Evolutionary conservation across 2,329 filamentous ascomycete species (phyloP), one percentile per base, ranked within the genome.

Genomic region (Pseudopyricularia javanii): DNA sequence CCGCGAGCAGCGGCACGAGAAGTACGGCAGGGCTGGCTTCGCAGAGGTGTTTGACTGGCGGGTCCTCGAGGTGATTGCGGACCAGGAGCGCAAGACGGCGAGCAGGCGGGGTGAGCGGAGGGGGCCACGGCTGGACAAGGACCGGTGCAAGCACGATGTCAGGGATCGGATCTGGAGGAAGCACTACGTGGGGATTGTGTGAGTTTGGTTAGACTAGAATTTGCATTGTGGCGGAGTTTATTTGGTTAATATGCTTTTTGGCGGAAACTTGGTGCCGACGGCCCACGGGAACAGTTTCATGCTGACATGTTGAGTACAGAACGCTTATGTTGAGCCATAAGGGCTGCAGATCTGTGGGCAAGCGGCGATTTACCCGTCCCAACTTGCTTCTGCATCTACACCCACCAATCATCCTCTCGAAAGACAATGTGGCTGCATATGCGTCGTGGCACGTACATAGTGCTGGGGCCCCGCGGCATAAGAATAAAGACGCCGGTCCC

Each of bases 21-120:
- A 60, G 50, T 49, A 53, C 59, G 28, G 59, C 60, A 35, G 50
- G 17, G 60, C 60, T 15, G 59, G 63, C 47, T 63, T 59, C 50
- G 59, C 69, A 1, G 57, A 63, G 20, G 62, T 66, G 0, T 70
- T 62, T 49, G 68, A 72, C 60, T 72, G 68, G 69, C 57, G 65
- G 5, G 56, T 70, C 0, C 47, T 71, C 17, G 68, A 70, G 58
- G 54, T 47, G 30, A 58, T 45, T 1, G 37, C 54, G 8, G 53
- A 58, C 22, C 60, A 59, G 47, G 62, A 65, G 55, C 45, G 50
- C 30, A 58, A 56, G 56, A 37, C 47, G 32, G 14, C 45, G n/a
- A 33, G 33, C 15, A 17, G 47, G 2, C n/a, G 6, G 4, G 52
- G 28, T 24, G 32, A 40, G 9, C 17, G 47, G 47, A 30, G 5